These are phyloP conservation scores for Coprinellus micaceus DNA, from an alignment of 768 basidiomycete species.

Conservation along the genomic window DNA sequence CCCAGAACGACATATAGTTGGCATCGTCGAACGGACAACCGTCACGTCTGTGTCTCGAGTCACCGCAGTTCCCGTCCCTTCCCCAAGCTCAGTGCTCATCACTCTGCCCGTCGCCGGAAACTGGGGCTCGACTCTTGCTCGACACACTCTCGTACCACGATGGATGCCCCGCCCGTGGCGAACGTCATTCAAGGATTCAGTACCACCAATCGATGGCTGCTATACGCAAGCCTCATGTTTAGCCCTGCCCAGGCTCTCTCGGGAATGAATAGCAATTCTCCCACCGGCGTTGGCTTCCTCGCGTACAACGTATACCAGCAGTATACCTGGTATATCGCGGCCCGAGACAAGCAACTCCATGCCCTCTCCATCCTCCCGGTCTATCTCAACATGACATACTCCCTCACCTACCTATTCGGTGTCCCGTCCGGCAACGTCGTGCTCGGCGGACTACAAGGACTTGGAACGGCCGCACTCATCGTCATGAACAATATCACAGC, in stretches of 20 bases:
- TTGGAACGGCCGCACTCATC: conserved; percentile 11
- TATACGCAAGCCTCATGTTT: conserved; percentile 12
- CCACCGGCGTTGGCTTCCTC: conserved; percentile 13
- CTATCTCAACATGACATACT: conserved; percentile 11
- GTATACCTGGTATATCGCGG: conserved; percentile 10
- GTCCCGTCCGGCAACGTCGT: conserved; percentile 9
- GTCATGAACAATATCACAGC: conserved; percentile 9
- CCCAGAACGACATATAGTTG: too few species aligned
- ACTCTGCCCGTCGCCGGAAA: too few species aligned
- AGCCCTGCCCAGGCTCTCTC: conserved; percentile 9
- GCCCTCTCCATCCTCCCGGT: conserved; percentile 10
- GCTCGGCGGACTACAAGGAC: not conserved
- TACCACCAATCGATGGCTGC: conserved; percentile 8
- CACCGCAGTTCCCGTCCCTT: too few species aligned
- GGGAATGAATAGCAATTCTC: conserved; percentile 9
- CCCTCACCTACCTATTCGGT: conserved; percentile 10
- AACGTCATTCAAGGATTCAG: too few species aligned
- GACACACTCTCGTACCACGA: too few species aligned
- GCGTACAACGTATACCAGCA: conserved; percentile 14
- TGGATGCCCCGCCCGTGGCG: too few species aligned
- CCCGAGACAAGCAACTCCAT: conserved; percentile 7
- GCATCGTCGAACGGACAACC: too few species aligned
- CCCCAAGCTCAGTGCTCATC: too few species aligned
- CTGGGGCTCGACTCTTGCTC: too few species aligned
- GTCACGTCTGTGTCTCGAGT: too few species aligned